A percentile compares a stretch with the other conserved stretches of the same genome.
Conservation (phyloP, 768 basidiomycete species). For the Hemileccinum rubropunctum region DNA sequence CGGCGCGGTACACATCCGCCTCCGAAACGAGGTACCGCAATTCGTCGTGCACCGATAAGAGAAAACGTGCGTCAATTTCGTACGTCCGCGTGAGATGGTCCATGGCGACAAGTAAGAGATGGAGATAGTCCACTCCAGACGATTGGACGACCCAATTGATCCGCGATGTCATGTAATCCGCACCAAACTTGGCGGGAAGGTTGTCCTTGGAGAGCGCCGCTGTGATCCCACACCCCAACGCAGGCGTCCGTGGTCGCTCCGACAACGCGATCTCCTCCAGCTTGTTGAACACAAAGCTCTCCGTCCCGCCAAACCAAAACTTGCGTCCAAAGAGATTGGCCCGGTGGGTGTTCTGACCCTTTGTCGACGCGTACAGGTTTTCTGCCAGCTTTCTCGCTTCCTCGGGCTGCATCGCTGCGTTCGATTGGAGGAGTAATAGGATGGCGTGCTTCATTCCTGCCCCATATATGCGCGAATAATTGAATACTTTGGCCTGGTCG, state of each 20-base stretch:
- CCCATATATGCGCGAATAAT: constrained; percentile 98
- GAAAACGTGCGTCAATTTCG: constrained; percentile 84
- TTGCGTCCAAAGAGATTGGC: constrained; percentile 71
- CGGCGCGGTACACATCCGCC: constrained; percentile 85
- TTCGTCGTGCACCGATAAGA: constrained; percentile 97
- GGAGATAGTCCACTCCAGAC: constrained; percentile 96
- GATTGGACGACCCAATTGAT: constrained; percentile 99
- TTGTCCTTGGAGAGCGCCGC: constrained; percentile 89
- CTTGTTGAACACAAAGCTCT: constrained; percentile 97
- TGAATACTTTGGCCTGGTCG: constrained; percentile 97
- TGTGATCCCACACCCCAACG: constrained; percentile 91
- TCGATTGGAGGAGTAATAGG: constrained; percentile 82
- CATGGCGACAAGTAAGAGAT: constrained; percentile 95
- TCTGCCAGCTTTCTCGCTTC: constrained; percentile 79
- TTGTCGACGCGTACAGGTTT: constrained; percentile 87
- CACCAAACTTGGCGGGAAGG: constrained; percentile 74
- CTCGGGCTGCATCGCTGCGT: constrained; percentile 72
- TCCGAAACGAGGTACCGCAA: constrained; percentile 90
- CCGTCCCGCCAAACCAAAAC: constrained; percentile 97
- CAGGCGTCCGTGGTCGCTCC: constrained; percentile 85
- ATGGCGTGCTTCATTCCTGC: constrained; percentile 95
- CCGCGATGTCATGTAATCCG: constrained; percentile 91
- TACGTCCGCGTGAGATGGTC: constrained; percentile 80
- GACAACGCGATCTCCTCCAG: constrained; percentile 92
- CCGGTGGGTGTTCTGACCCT: constrained; percentile 84